Percentiles rank a stretch among this genome's conserved stretches.
These are phyloP conservation scores for Pezicula rhizophila DNA, from an alignment of 2,329 filamentous ascomycete genomes.

Conservation along the genomic window DNA sequence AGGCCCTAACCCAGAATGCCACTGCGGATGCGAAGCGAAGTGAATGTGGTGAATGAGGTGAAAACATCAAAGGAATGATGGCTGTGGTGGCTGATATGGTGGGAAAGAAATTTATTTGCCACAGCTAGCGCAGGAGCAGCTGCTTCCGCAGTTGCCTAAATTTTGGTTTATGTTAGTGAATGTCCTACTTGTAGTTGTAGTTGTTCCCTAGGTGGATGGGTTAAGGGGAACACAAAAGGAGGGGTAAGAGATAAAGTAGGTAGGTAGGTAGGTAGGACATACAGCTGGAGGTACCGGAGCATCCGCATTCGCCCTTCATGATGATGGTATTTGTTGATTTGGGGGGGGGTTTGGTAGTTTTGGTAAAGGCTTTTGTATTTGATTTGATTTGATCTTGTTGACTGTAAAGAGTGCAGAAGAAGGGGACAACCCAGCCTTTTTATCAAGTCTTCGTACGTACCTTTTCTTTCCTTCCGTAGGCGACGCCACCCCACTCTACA, in stretches of 20 bases:
- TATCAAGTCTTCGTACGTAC: no score
- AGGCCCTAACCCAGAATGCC: no score
- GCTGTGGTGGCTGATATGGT: not conserved
- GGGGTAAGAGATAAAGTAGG: slow-evolving; percentile 8
- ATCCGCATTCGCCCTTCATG: slow-evolving; percentile 34
- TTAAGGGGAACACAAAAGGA: not conserved
- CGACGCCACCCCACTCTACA: no score
- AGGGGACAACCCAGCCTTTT: no score
- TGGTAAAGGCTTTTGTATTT: not conserved
- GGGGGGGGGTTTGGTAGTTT: not conserved
- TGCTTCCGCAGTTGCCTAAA: slow-evolving; percentile 22
- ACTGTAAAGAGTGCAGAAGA: no score
- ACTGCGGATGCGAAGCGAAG: not conserved
- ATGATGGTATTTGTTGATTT: slow-evolving; percentile 16
- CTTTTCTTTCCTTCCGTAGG: no score
- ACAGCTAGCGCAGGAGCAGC: slow-evolving; percentile 31
- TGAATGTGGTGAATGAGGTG: not conserved
- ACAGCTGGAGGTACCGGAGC: slow-evolving; percentile 30
- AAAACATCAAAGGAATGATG: not conserved
- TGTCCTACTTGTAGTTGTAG: not conserved
- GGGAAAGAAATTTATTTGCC: slow-evolving; percentile 27
- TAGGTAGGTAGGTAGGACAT: slow-evolving; percentile 21
- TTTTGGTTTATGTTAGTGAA: not conserved
- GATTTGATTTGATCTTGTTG: not conserved
- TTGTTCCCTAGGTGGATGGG: not conserved